Percentiles rank a stretch among this genome's conserved stretches.
Conservation (phyloP, 2,329 filamentous ascomycete genomes). For the Achaetomium macrosporum region DNA sequence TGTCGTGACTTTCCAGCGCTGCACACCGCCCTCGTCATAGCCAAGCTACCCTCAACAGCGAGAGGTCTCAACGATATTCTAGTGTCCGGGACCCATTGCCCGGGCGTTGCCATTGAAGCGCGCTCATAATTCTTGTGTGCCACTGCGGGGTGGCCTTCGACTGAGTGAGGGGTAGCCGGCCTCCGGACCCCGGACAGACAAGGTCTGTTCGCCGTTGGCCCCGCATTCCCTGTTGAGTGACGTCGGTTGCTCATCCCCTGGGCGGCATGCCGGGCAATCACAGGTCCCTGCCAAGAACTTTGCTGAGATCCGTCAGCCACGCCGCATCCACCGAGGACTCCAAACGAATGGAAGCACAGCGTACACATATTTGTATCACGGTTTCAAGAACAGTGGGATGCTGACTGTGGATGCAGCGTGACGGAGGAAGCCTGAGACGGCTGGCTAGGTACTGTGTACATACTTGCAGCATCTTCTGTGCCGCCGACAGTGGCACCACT, state of each 20-base stretch:
- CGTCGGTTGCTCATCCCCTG: conserved; percentile 15
- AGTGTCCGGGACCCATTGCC: background rate
- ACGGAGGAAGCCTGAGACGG: background rate
- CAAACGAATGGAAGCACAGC: background rate
- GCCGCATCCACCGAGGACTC: conserved; percentile 1
- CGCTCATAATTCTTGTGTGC: conserved; percentile 4
- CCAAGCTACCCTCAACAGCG: background rate
- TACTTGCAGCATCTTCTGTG: conserved; percentile 2
- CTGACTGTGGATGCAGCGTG: background rate
- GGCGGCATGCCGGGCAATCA: conserved; percentile 11
- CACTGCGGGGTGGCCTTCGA: conserved; percentile 17
- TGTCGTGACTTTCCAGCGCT: background rate
- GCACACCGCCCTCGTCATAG: conserved; percentile 18
- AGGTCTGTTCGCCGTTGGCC: conserved; percentile 15
- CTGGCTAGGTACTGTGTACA: background rate
- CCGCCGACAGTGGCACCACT: background rate
- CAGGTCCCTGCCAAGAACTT: conserved; percentile 6
- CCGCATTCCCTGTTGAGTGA: conserved; percentile 18
- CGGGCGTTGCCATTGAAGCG: background rate
- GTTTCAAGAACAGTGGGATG: conserved; percentile 2
- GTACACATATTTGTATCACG: background rate
- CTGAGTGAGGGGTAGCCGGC: conserved; percentile 16
- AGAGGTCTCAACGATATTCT: background rate
- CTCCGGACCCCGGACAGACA: conserved; percentile 1
- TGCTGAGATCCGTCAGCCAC: conserved; percentile 11